Evolutionary conservation across 1,139 yeast species (phyloP).

Genomic region (Blastobotrys petasosporus): DNA sequence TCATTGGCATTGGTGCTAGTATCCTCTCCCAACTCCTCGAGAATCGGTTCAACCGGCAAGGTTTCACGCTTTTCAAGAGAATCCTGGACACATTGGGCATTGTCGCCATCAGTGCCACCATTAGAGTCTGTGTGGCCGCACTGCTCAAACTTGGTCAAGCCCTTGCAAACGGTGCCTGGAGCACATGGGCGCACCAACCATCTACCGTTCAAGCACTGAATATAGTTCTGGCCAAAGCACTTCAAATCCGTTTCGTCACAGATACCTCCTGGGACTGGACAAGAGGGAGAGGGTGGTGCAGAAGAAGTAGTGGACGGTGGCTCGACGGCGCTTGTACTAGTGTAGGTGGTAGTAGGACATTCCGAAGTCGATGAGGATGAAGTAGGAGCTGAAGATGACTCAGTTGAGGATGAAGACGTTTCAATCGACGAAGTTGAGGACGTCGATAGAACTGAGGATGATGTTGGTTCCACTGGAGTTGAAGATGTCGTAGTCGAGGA

Average conservation of each 20-base stretch:
- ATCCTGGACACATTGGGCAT: not conserved
- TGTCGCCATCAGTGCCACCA: not conserved
- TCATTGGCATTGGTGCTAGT: too few species aligned
- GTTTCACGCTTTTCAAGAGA: not conserved
- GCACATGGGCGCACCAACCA: not conserved
- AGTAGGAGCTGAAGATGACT: not conserved
- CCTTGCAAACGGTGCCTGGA: not conserved
- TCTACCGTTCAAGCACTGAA: not conserved
- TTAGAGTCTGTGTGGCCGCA: not conserved
- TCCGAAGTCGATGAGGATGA: not conserved
- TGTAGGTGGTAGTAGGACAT: not conserved
- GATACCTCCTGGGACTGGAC: not conserved
- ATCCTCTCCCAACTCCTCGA: too few species aligned
- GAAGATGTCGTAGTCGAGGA: not conserved
- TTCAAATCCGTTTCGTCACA: not conserved
- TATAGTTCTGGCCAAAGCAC: not conserved
- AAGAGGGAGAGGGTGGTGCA: not conserved
- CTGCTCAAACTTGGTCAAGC: not conserved
- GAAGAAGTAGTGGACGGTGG: not conserved
- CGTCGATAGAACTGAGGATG: not conserved
- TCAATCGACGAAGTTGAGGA: not conserved
- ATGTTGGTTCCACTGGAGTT: not conserved
- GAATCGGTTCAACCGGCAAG: too few species aligned
- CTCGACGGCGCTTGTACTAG: not conserved
- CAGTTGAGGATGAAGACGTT: not conserved